Base-by-base conservation (phyloP, 352 stramenopile species). In the Globisporangium emineosum region DNA sequence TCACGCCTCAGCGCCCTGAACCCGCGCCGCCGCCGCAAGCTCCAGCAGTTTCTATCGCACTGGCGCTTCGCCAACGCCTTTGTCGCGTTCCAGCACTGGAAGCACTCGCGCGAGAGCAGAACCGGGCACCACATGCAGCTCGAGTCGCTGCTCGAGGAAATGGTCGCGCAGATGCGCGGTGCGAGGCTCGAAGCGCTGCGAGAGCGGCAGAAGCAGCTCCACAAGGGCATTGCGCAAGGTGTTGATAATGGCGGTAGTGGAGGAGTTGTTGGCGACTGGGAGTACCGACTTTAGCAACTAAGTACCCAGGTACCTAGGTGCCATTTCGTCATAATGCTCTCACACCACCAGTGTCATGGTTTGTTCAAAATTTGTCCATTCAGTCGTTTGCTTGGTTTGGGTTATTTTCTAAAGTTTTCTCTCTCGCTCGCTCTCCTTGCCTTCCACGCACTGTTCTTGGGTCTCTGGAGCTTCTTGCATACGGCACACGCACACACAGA, bases 71-170 rank as follows among this genome's bases (percentile, higher is more conserved):
- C 68, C 0, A 64, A 66, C 17, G 66, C 58, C 27, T 73, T 79
- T n/a, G 10, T 60, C 12, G 76, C 73, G 10, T 78, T 84, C 27
- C 67, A 76, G 32, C 62, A 57, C 27, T 82, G 73, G 74, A 81
- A 80, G 40, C 69, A 68, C 42, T 29, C 60, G 32, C 12, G 7
- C 6, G 69, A 33, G 10, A 77, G 59, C n/a, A 25, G 53, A 8
- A 53, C 70, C 10, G 59, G 77, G 23, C 35, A 47, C 0, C 71
- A 80, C 43, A 56, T 73, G 40, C 69, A 50, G 2, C 61, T 84
- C 4, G 64, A 65, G 42, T 68, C 64, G n/a, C 62, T 68, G 21
- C 23, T 81, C 25, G 69, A 81, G 2, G n/a, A 57, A 2, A 64
- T 85, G 12, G 30, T 57, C 1, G 53, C 65, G 19, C 57, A 76